A percentile compares a stretch with the other conserved stretches of the same genome.
Conservation (phyloP, 2,329 filamentous ascomycete species). For the Grosmannia clavigera region DNA sequence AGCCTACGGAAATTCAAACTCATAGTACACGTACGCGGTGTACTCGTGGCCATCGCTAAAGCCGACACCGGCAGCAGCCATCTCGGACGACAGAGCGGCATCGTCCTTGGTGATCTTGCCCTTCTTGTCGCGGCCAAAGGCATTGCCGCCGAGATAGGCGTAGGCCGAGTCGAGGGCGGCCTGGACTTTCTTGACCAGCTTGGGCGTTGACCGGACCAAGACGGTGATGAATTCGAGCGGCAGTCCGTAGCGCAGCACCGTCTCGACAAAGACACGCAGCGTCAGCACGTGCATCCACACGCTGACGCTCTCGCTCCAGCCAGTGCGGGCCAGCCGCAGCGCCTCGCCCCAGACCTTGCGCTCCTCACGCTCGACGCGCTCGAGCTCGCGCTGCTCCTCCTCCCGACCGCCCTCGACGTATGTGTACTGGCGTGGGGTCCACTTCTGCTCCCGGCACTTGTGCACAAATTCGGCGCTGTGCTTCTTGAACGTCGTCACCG, state of each 20-base stretch:
- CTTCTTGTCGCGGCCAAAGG: conserved; percentile 86
- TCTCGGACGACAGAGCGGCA: conserved; percentile 62
- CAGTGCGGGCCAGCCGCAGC: conserved; percentile 73
- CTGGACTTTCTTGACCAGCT: conserved; percentile 68
- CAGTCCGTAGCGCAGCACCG: conserved; percentile 88
- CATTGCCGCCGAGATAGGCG: conserved; percentile 88
- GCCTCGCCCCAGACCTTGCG: conserved; percentile 89
- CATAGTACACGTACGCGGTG: conserved; percentile 94
- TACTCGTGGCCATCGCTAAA: conserved; percentile 70
- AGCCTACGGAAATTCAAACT: conserved; percentile 59
- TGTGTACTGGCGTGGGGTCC: conserved; percentile 90
- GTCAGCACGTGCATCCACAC: conserved; percentile 89
- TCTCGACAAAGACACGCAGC: conserved; percentile 90
- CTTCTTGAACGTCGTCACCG: conserved; percentile 91
- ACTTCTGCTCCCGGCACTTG: conserved; percentile 85
- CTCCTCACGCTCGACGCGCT: conserved; percentile 71
- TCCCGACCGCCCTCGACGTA: conserved; percentile 83
- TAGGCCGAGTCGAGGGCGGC: conserved; percentile 70
- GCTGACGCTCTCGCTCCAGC: conserved; percentile 93
- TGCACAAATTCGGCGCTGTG: conserved; percentile 75
- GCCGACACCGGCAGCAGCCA: conserved; percentile 61
- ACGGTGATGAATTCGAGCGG: conserved; percentile 82
- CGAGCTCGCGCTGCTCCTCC: conserved; percentile 77
- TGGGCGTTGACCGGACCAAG: conserved; percentile 74
- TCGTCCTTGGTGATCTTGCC: conserved; percentile 88